Conservation (phyloP, 1,139 yeast species). For the Debaryomyces coudertii region DNA sequence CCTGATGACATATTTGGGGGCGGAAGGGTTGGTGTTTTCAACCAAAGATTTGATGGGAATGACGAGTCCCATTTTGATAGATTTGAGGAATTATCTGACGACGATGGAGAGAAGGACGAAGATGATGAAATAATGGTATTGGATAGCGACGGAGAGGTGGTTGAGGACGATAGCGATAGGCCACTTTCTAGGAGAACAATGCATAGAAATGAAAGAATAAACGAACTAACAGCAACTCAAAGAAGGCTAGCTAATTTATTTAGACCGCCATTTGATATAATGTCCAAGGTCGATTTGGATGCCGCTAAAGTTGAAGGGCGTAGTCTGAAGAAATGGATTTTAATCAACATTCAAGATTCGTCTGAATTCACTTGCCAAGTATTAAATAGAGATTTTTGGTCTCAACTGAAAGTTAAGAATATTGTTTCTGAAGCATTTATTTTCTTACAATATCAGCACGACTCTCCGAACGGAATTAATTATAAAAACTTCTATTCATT, state of each 20-base stretch:
- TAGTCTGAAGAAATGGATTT: conserved; percentile 71
- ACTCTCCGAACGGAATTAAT: conserved; percentile 71
- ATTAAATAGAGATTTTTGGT: conserved; percentile 92
- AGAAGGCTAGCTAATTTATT: conserved; percentile 76
- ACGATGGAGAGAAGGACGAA: conserved; percentile 36
- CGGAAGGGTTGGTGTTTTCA: conserved; percentile 46
- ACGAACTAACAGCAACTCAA: conserved; percentile 61
- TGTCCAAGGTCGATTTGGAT: conserved; percentile 66
- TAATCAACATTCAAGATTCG: conserved; percentile 84
- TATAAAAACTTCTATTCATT: conserved; percentile 73
- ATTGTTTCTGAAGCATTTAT: conserved; percentile 71
- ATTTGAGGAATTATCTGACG: conserved; percentile 20
- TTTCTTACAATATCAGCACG: conserved; percentile 79
- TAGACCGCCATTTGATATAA: conserved; percentile 92
- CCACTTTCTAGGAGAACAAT: conserved; percentile 35
- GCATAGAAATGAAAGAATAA: conserved; percentile 29
- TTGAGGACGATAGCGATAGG: conserved; percentile 18
- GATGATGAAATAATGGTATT: conserved; percentile 30
- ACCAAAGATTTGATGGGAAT: conserved; percentile 44
- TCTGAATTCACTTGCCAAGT: conserved; percentile 87
- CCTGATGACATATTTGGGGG: conserved; percentile 47
- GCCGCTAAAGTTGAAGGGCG: conserved; percentile 72
- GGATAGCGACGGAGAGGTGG: conserved; percentile 36
- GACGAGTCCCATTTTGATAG: conserved; percentile 29
- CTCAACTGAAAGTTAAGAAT: conserved; percentile 65